These are phyloP conservation scores for Lactarius akahatsu DNA, from an alignment of 768 basidiomycete genomes.

Conservation along the genomic window DNA sequence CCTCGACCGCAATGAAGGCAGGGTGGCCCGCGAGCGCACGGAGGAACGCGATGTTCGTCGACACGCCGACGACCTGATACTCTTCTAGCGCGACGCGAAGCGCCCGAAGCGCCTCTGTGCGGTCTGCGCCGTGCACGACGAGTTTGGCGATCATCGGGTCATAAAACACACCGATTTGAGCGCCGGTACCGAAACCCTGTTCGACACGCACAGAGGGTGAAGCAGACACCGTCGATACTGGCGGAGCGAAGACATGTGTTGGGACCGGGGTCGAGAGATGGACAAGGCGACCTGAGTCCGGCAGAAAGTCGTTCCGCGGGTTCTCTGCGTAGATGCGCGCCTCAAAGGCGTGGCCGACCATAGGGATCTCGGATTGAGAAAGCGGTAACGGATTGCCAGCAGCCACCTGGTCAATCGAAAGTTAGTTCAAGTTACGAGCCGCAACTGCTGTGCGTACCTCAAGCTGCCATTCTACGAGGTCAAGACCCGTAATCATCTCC, in stretches of 20 bases:
- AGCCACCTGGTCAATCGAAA: slow-evolving; percentile 55
- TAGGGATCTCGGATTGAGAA: slow-evolving; percentile 71
- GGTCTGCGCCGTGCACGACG: slow-evolving; percentile 81
- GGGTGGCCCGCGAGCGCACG: slow-evolving; percentile 71
- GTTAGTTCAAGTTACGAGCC: slow-evolving; percentile 9
- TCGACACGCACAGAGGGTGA: slow-evolving; percentile 77
- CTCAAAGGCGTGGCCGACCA: slow-evolving; percentile 92
- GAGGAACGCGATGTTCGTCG: slow-evolving; percentile 91
- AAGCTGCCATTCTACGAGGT: slow-evolving; percentile 95
- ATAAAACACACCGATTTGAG: slow-evolving; percentile 84
- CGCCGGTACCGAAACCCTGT: slow-evolving; percentile 80
- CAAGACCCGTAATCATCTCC: slow-evolving; percentile 92
- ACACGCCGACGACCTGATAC: slow-evolving; percentile 87
- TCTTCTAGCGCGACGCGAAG: slow-evolving; percentile 80
- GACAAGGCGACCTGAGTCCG: slow-evolving; percentile 80
- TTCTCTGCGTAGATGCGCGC: slow-evolving; percentile 96
- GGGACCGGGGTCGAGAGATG: slow-evolving; percentile 79
- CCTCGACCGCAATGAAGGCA: slow-evolving; percentile 72
- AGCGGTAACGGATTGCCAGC: slow-evolving; percentile 85
- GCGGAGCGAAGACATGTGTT: slow-evolving; percentile 65
- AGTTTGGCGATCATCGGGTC: slow-evolving; percentile 93
- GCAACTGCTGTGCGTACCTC: slow-evolving; percentile 46
- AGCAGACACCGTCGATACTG: slow-evolving; percentile 35
- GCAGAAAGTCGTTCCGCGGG: slow-evolving; percentile 89
- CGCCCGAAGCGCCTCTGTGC: slow-evolving; percentile 79